A percentile compares a stretch with the other conserved stretches of the same genome.
These are phyloP conservation scores for Fusarium virguliforme DNA, from an alignment of 2,329 filamentous ascomycete species.

Conservation along the genomic window DNA sequence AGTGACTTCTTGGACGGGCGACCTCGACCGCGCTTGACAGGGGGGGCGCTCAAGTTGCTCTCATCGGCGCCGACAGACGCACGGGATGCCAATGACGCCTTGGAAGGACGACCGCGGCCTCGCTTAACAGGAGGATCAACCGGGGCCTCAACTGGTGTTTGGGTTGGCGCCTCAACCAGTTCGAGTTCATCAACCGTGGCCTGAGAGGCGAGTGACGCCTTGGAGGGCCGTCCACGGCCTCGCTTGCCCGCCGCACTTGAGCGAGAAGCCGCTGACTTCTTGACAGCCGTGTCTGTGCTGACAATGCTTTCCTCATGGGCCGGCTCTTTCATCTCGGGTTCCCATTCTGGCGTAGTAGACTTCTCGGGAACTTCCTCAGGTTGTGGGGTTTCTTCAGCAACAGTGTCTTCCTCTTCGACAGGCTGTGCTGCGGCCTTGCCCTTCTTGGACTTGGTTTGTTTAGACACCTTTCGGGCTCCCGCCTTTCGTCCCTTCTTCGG, in stretches of 20 bases:
- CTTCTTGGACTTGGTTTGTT: conserved; percentile 66
- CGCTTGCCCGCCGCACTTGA: conserved; percentile 44
- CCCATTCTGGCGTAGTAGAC: conserved; percentile 21
- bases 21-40: conserved; percentile 52
- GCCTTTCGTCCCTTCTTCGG: conserved; percentile 71
- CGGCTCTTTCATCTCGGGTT: conserved; percentile 42
- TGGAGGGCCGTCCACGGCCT: conserved; percentile 52
- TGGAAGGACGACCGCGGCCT: conserved; percentile 54
- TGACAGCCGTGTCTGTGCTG: conserved; percentile 62
- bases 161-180: conserved; percentile 38
- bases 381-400: conserved; percentile 24
- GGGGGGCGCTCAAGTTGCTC: conserved; percentile 43
- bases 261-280: conserved; percentile 51
- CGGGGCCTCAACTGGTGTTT: conserved; percentile 26
- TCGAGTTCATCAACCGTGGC: conserved; percentile 49
- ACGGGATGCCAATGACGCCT: conserved; percentile 51
- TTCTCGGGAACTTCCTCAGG: conserved; percentile 25
- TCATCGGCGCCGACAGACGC: conserved; percentile 44
- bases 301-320: conserved; percentile 59
- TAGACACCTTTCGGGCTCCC: conserved; percentile 67
- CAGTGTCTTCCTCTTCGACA: conserved; percentile 39
- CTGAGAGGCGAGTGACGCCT: conserved; percentile 52
- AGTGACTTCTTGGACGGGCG: conserved; percentile 54
- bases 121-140: conserved; percentile 49
- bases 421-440: conserved; percentile 55